Evolutionary conservation across 352 stramenopile genomes (phyloP).

Genomic region (Globisporangium cylindrosporum): DNA sequence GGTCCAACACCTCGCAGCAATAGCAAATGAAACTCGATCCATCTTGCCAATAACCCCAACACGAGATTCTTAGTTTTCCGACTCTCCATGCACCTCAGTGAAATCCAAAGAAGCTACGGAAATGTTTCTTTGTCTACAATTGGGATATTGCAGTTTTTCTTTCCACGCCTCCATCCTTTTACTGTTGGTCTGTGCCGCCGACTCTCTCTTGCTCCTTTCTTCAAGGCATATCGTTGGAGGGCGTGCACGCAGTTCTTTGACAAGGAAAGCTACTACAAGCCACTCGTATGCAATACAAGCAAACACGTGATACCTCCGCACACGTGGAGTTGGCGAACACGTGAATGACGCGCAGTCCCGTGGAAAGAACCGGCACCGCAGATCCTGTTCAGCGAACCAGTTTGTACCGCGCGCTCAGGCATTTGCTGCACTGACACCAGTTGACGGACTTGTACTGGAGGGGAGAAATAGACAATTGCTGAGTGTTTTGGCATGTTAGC

Average conservation of each 20-base stretch:
- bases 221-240: not conserved
- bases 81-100: no score
- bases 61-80: no score
- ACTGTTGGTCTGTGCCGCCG: not conserved
- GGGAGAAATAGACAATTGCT: not conserved
- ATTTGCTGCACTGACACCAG: not conserved
- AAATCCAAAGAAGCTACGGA: no score
- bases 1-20: no score
- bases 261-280: not conserved
- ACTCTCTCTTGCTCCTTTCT: conserved; percentile 1
- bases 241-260: not conserved
- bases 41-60: no score
- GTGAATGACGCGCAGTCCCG: not conserved
- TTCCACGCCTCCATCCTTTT: not conserved
- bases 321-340: not conserved
- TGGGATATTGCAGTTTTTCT: not conserved
- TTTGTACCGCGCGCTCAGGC: not conserved
- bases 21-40: no score
- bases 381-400: not conserved
- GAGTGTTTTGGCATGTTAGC: not conserved
- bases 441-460: not conserved
- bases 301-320: not conserved
- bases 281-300: not conserved
- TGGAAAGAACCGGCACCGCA: not conserved
- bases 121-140: not conserved